These are phyloP conservation scores for Fibroporia radiculosa DNA, from an alignment of 768 basidiomycete species.

Conservation along the genomic window DNA sequence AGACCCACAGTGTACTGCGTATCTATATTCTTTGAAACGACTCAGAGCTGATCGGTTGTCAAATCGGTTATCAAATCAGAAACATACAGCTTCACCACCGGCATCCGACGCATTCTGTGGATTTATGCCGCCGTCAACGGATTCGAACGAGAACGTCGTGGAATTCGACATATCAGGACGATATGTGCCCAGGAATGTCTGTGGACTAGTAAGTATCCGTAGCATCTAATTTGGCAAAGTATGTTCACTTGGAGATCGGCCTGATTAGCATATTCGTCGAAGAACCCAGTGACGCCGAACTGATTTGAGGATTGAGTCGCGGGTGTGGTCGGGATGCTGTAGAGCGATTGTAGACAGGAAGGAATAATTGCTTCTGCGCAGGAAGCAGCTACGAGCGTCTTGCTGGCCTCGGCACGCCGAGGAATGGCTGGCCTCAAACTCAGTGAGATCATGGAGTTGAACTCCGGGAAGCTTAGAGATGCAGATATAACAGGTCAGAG, in stretches of 20 bases:
- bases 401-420: not conserved
- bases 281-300: conserved; percentile 26
- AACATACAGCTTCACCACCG: conserved; percentile 23
- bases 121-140: conserved; percentile 23
- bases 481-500: not conserved
- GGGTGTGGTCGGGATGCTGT: conserved; percentile 26
- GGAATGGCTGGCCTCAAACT: not conserved
- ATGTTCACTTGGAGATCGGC: conserved; percentile 19
- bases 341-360: conserved; percentile 25
- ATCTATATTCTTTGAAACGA: conserved; percentile 23
- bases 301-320: conserved; percentile 18
- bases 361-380: conserved; percentile 21
- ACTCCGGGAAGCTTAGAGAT: not conserved
- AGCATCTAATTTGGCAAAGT: not conserved
- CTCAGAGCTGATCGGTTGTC: not conserved
- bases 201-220: not conserved
- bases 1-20: conserved; percentile 31
- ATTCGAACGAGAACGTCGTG: conserved; percentile 18
- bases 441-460: too few relatives aligned
- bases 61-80: not conserved
- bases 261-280: conserved; percentile 23
- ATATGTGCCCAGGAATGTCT: conserved; percentile 19
- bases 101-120: conserved; percentile 16
- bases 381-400: conserved; percentile 16
- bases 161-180: conserved; percentile 17